Conservation (phyloP, 805 yeast genomes). For the Candida awuae region DNA sequence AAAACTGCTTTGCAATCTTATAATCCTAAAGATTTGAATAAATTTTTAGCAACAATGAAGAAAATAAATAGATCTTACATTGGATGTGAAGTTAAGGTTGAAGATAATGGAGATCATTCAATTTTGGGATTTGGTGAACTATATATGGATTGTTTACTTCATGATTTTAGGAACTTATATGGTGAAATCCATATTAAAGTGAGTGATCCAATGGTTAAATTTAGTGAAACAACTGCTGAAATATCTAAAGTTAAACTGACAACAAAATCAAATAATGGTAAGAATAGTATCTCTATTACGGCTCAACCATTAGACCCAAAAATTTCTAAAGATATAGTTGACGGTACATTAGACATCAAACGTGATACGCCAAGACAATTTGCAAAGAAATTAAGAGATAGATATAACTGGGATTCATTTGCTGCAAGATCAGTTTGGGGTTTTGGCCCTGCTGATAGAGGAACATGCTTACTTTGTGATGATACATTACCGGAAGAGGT, state of each 20-base stretch:
- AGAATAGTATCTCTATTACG: conserved; percentile 54
- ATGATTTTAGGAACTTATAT: conserved; percentile 61
- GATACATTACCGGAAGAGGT: conserved; percentile 72
- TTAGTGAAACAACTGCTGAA: conserved; percentile 67
- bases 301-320: conserved; percentile 65
- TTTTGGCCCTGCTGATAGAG: conserved; percentile 51
- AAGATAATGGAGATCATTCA: conserved; percentile 83
- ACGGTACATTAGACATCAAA: conserved; percentile 29
- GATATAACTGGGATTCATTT: conserved; percentile 74
- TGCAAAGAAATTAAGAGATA: conserved; percentile 46
- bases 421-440: conserved; percentile 79
- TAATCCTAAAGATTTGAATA: conserved; percentile 70
- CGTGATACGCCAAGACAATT: conserved; percentile 34
- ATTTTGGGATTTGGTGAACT: conserved; percentile 81
- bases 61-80: conserved; percentile 55
- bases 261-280: conserved; percentile 46
- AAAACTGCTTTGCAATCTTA: conserved; percentile 80
- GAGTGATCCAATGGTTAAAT: conserved; percentile 75
- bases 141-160: conserved; percentile 73
- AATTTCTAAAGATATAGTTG: conserved; percentile 49
- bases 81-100: conserved; percentile 61
- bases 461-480: conserved; percentile 47
- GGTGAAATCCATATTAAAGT: conserved; percentile 66
- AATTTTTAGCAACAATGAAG: conserved; percentile 60
- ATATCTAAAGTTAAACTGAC: conserved; percentile 63